Evolutionary conservation across 345 rosid genomes (phyloP).

Genomic region (Durio zibethinus): DNA sequence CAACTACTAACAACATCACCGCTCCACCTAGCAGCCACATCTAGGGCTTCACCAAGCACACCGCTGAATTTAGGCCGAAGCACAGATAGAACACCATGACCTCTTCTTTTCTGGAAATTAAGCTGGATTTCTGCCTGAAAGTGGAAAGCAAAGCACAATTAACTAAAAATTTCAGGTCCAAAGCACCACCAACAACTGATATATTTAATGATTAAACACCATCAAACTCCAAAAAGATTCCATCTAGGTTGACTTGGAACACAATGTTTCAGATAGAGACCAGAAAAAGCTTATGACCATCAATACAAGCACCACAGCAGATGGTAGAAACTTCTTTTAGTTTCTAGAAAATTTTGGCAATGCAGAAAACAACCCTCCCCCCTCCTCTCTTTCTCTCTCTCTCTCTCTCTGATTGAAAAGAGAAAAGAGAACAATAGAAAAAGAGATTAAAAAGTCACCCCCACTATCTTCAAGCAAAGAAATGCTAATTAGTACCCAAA

Average conservation of each 20-base stretch:
- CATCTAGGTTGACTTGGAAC: not conserved
- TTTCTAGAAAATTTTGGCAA: not conserved
- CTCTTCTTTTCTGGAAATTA: conserved; percentile 91
- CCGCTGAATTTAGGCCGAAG: conserved; percentile 93
- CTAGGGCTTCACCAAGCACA: conserved; percentile 92
- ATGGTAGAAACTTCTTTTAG: not conserved
- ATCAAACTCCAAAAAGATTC: not conserved
- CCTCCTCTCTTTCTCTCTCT: not conserved
- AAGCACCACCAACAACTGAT: not conserved
- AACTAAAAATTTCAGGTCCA: not conserved
- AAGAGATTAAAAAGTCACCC: not conserved
- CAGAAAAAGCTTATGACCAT: not conserved
- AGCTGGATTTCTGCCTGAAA: conserved; percentile 96
- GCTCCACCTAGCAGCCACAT: conserved; percentile 94
- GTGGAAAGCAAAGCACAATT: conserved; percentile 12
- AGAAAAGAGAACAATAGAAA: not conserved
- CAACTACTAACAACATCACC: conserved; percentile 91
- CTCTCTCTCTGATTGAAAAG: not conserved
- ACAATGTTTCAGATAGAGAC: not conserved
- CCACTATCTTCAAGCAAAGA: not conserved
- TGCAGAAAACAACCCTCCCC: not conserved
- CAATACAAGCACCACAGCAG: not conserved
- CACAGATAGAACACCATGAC: conserved; percentile 87
- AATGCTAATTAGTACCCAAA: not conserved
- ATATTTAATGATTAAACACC: not conserved